These are phyloP conservation scores for Extremus antarcticus DNA, from an alignment of 495 filamentous ascomycete genomes.

Conservation along the genomic window DNA sequence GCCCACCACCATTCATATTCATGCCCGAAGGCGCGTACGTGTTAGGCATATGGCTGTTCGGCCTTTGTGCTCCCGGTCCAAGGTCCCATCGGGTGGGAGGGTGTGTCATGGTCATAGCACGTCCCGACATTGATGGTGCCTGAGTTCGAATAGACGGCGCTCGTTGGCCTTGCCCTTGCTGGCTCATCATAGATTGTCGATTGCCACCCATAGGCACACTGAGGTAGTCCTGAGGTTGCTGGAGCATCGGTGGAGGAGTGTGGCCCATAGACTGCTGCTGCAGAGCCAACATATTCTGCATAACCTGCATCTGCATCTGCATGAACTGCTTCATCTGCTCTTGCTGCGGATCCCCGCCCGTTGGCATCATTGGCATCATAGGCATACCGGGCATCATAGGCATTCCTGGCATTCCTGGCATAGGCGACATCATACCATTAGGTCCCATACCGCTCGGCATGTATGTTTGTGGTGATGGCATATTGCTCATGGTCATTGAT, in stretches of 20 bases:
- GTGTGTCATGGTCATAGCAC: slow-evolving; percentile 23
- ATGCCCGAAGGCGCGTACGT: slow-evolving; percentile 13
- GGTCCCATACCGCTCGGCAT: slow-evolving; percentile 24
- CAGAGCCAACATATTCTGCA: slow-evolving; percentile 60
- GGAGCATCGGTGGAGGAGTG: slow-evolving; percentile 2
- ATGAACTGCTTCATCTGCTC: slow-evolving; percentile 82
- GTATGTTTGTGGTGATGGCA: slow-evolving; percentile 18
- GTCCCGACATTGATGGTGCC: slow-evolving; percentile 7
- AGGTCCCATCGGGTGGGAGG: slow-evolving; percentile 13
- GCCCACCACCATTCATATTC: slow-evolving; percentile 38
- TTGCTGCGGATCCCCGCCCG: slow-evolving; percentile 29
- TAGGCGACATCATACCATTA: slow-evolving; percentile 27
- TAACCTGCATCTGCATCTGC: slow-evolving; percentile 87
- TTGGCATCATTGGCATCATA: slow-evolving; percentile 34
- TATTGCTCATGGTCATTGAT: slow-evolving; percentile 36
- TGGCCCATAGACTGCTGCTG: slow-evolving; percentile 28
- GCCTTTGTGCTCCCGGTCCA: neutral
- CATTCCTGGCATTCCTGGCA: slow-evolving; percentile 34
- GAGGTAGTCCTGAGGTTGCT: slow-evolving; percentile 7
- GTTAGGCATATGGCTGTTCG: slow-evolving; percentile 11
- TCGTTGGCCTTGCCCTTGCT: neutral
- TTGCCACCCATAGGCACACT: slow-evolving; percentile 4
- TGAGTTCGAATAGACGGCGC: slow-evolving; percentile 10
- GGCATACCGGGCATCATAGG: slow-evolving; percentile 28
- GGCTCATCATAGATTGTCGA: slow-evolving; percentile 1